Evolutionary conservation across 2,329 filamentous ascomycete genomes (phyloP).

Genomic region (Chaetothyriales sp.): DNA sequence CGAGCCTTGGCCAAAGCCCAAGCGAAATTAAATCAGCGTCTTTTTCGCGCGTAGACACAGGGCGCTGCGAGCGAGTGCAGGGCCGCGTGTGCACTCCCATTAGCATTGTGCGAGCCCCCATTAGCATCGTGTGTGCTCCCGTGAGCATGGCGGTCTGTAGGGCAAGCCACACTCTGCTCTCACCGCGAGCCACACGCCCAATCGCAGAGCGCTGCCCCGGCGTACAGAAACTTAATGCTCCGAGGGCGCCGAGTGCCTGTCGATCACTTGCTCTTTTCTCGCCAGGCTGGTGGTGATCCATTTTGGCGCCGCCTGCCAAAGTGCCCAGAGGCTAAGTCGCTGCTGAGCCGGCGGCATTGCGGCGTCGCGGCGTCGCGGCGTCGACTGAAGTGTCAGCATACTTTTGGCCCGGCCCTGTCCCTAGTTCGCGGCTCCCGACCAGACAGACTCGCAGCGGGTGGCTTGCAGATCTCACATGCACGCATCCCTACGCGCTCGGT

Average conservation of each 20-base stretch:
- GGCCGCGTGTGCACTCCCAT: too few species aligned
- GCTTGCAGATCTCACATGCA: slow-evolving; percentile 9
- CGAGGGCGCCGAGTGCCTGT: background rate
- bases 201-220: background rate
- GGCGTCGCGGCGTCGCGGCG: slow-evolving; percentile 1
- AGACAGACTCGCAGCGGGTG: background rate
- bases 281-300: background rate
- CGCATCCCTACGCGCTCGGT: slow-evolving; percentile 5
- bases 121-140: too few species aligned
- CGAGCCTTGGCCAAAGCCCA: background rate
- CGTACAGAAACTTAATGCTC: background rate
- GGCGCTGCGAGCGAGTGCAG: background rate
- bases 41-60: background rate
- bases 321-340: background rate
- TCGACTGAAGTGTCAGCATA: slow-evolving; percentile 7
- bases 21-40: background rate
- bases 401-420: slow-evolving; percentile 6
- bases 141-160: too few species aligned
- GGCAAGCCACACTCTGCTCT: too few species aligned
- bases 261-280: background rate
- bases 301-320: background rate
- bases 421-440: background rate
- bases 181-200: background rate
- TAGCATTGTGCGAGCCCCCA: too few species aligned
- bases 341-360: too few species aligned